Conservation (phyloP, 345 rosid genomes). For the Sonneratia caseolaris region DNA sequence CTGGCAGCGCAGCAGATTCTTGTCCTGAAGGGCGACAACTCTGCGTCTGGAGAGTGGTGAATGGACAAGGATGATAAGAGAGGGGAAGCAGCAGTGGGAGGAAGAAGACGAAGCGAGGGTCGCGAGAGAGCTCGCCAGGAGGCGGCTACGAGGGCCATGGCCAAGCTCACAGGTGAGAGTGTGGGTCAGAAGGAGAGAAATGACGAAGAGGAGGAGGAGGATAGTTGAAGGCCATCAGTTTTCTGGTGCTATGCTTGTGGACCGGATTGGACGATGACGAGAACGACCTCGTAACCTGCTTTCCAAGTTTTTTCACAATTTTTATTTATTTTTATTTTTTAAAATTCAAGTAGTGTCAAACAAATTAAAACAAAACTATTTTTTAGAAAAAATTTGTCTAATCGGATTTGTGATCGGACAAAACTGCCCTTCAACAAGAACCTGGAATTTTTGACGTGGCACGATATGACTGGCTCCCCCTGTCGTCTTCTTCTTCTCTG, state of each 20-base stretch:
- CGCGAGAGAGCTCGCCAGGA: slow-evolving; percentile 9
- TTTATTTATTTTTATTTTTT: too few species aligned
- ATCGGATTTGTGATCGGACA: background rate
- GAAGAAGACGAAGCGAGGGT: slow-evolving; percentile 8
- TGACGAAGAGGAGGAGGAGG: slow-evolving; percentile 5
- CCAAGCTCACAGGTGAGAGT: slow-evolving; percentile 10
- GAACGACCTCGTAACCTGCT: background rate
- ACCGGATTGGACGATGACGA: background rate
- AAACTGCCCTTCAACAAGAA: background rate
- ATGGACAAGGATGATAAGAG: slow-evolving; percentile 6
- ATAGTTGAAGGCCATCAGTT: background rate
- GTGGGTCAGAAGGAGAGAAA: background rate
- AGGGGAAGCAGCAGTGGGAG: background rate
- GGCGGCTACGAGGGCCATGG: slow-evolving; percentile 22
- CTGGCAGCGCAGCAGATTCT: slow-evolving; percentile 6
- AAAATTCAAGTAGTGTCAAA: too few species aligned
- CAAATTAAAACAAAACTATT: too few species aligned
- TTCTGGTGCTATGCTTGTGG: background rate
- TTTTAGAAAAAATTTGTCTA: background rate
- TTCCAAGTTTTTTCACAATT: background rate
- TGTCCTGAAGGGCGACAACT: background rate
- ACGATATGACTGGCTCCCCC: background rate
- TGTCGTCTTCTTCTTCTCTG: background rate
- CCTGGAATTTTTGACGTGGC: background rate
- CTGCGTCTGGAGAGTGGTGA: background rate